Conservation (phyloP, 257 asterid genomes). For the Solanum ahanhuiri region DNA sequence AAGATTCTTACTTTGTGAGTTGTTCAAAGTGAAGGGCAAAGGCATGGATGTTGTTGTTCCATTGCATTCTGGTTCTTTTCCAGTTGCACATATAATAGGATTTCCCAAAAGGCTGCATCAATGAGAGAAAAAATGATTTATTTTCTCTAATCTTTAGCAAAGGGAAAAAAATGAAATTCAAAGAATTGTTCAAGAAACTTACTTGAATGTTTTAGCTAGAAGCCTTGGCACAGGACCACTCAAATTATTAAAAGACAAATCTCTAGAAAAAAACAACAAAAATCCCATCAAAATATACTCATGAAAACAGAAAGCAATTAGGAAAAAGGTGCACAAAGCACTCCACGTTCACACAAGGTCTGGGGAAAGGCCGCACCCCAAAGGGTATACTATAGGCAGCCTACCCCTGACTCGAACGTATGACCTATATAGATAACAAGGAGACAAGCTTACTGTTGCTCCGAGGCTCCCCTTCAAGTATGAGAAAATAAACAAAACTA, state of each 20-base stretch:
- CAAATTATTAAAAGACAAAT: slow-evolving; percentile 84
- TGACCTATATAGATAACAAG: background rate
- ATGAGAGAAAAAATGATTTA: background rate
- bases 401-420: background rate
- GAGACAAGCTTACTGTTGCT: background rate
- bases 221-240: slow-evolving; percentile 84
- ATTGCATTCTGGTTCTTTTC: slow-evolving; percentile 74
- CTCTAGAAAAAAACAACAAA: slow-evolving; percentile 33
- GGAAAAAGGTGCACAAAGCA: background rate
- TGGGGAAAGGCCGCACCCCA: background rate
- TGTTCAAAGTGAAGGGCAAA: slow-evolving; percentile 34
- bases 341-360: background rate
- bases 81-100: slow-evolving; percentile 80
- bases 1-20: slow-evolving; percentile 52
- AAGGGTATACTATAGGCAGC: no score
- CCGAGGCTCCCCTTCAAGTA: background rate
- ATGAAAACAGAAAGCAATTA: background rate
- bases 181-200: slow-evolving; percentile 7
- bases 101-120: slow-evolving; percentile 71
- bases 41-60: slow-evolving; percentile 61
- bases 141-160: background rate
- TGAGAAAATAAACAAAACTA: background rate
- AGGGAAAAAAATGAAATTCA: background rate
- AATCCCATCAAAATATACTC: slow-evolving; percentile 1
- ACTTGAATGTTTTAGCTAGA: slow-evolving; percentile 83